phyloP scores from a whole-genome alignment of 2,329 filamentous ascomycete genomes.

The Tolypocladium guangdongense region DNA sequence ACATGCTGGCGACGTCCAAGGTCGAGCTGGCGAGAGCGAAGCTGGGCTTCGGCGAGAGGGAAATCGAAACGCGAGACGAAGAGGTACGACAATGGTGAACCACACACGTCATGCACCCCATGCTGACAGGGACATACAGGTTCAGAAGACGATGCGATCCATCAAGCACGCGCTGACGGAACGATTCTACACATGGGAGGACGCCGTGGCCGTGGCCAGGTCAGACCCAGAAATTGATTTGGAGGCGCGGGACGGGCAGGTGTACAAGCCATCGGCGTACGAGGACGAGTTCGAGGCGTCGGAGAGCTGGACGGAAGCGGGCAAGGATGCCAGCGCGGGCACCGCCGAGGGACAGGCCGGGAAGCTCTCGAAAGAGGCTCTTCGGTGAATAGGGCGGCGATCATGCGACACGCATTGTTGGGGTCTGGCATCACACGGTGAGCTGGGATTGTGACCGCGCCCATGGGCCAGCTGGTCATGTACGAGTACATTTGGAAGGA shows the following conservation, averaged over 20 bases:
- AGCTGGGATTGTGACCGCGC: not conserved
- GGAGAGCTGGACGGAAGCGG: slow-evolving; percentile 14
- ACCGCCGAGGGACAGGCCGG: slow-evolving; percentile 7
- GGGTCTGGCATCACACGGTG: not conserved
- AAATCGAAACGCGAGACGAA: slow-evolving; percentile 51
- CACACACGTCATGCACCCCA: not conserved
- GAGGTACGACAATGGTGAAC: slow-evolving; percentile 44
- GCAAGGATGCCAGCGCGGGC: not conserved
- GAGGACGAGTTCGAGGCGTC: slow-evolving; percentile 20
- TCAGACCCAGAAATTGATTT: slow-evolving; percentile 57
- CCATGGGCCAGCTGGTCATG: not conserved
- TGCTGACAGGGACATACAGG: slow-evolving; percentile 34
- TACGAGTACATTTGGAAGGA: not conserved
- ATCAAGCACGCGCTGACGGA: slow-evolving; percentile 84
- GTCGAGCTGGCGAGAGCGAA: slow-evolving; percentile 56
- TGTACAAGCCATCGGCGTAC: slow-evolving; percentile 36
- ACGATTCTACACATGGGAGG: slow-evolving; percentile 79
- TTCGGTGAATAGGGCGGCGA: not conserved
- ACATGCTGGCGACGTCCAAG: slow-evolving; percentile 71
- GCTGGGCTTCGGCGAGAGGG: slow-evolving; percentile 62
- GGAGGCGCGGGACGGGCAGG: slow-evolving; percentile 30
- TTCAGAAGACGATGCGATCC: slow-evolving; percentile 63
- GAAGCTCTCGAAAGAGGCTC: slow-evolving; percentile 5
- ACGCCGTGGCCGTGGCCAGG: slow-evolving; percentile 56
- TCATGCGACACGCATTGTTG: not conserved